phyloP scores from a whole-genome alignment of 2,329 filamentous ascomycete genomes.

The Hypoxylon rubiginosum region DNA sequence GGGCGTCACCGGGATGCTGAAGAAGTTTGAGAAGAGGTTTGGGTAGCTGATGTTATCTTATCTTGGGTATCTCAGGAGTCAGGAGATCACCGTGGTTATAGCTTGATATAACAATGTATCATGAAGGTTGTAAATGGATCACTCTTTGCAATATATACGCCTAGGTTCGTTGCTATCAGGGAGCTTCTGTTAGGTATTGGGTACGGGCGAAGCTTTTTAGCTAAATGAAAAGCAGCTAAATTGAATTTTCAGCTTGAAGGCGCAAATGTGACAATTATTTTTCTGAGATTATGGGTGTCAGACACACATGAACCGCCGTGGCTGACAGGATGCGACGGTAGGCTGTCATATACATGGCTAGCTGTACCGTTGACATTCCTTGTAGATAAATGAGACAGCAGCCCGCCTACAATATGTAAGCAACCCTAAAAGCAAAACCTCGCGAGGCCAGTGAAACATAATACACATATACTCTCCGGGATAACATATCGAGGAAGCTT shows the following conservation, averaged over 20 bases:
- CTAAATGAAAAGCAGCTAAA: not conserved
- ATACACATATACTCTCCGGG: too few species aligned
- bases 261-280: not conserved
- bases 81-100: not conserved
- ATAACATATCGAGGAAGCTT: too few species aligned
- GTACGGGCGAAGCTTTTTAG: not conserved
- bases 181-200: not conserved
- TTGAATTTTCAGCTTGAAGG: not conserved
- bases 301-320: constrained; percentile 2
- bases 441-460: too few species aligned
- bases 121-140: not conserved
- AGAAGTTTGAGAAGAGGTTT: constrained; percentile 84
- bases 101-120: not conserved
- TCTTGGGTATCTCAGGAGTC: not conserved
- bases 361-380: not conserved
- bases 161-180: not conserved
- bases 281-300: not conserved
- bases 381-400: constrained; percentile 9
- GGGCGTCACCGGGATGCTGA: constrained; percentile 78
- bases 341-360: constrained; percentile 14
- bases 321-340: constrained; percentile 9
- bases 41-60: constrained; percentile 52
- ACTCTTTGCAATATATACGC: not conserved
- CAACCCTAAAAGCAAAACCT: too few species aligned
- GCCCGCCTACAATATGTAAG: not conserved